Conservation (phyloP, 1,284 basidiomycete species). For the Stygiomarasmius scandens region DNA sequence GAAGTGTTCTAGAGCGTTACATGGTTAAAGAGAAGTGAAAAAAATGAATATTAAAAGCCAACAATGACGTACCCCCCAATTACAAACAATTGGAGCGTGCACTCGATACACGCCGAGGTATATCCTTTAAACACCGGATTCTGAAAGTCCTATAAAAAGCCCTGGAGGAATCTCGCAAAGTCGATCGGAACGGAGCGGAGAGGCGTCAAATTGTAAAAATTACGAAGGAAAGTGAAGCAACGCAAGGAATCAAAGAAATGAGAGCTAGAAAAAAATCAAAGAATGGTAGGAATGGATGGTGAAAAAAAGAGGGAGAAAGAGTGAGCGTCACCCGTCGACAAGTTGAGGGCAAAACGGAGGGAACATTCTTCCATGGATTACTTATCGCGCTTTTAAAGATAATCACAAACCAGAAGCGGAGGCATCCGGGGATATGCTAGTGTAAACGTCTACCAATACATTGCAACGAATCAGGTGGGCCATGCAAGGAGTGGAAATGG, state of each 20-base stretch:
- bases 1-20: no score
- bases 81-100: background rate
- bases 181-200: background rate
- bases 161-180: background rate
- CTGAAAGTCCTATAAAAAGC: background rate
- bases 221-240: background rate
- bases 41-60: conserved; percentile 3
- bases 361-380: background rate
- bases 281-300: background rate
- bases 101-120: conserved; percentile 4
- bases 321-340: background rate
- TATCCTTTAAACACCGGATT: background rate
- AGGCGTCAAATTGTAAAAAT: background rate
- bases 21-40: background rate
- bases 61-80: conserved; percentile 26
- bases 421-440: conserved; percentile 5
- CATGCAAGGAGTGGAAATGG: background rate
- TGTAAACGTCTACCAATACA: background rate
- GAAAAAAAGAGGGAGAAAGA: background rate
- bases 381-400: background rate
- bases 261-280: background rate
- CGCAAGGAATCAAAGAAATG: background rate
- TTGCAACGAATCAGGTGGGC: background rate
- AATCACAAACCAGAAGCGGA: background rate
- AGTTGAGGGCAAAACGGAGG: background rate